Conservation (phyloP, 495 filamentous ascomycete genomes). For the Pseudevernia furfuracea region DNA sequence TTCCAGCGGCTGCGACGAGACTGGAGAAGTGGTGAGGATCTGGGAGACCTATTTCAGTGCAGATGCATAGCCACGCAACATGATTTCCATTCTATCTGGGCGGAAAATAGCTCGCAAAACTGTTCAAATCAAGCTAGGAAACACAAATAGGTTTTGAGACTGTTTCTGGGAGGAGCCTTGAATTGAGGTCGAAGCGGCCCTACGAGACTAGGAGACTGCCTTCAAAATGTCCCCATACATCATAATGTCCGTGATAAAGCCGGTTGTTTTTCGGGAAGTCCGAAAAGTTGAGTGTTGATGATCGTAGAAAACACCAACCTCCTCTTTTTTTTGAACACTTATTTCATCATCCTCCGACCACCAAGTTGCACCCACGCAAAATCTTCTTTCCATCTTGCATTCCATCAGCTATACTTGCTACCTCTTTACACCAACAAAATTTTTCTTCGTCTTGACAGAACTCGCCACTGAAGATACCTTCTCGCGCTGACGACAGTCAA, state of each 20-base stretch:
- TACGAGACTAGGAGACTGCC: no score
- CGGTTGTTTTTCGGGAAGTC: background rate
- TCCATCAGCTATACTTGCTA: background rate
- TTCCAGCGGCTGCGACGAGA: slow-evolving; percentile 4
- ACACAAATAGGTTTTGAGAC: background rate
- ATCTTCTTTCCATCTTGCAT: background rate
- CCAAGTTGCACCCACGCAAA: background rate
- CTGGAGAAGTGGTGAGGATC: background rate
- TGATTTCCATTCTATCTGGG: background rate
- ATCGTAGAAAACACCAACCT: background rate
- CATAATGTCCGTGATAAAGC: background rate
- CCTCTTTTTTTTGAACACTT: background rate
- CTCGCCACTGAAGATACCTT: no score
- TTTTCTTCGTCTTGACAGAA: no score
- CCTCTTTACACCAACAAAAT: background rate
- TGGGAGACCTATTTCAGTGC: background rate
- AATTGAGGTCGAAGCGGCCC: no score
- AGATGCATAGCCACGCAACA: background rate
- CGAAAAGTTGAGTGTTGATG: background rate
- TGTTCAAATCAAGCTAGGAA: background rate
- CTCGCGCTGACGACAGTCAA: no score
- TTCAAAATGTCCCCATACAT: background rate
- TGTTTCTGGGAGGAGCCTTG: background rate
- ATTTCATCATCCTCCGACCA: background rate
- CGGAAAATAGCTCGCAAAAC: background rate